A percentile compares a stretch with the other conserved stretches of the same genome.
Conservation (phyloP, 768 basidiomycete species). For the Rubroboletus satanas region DNA sequence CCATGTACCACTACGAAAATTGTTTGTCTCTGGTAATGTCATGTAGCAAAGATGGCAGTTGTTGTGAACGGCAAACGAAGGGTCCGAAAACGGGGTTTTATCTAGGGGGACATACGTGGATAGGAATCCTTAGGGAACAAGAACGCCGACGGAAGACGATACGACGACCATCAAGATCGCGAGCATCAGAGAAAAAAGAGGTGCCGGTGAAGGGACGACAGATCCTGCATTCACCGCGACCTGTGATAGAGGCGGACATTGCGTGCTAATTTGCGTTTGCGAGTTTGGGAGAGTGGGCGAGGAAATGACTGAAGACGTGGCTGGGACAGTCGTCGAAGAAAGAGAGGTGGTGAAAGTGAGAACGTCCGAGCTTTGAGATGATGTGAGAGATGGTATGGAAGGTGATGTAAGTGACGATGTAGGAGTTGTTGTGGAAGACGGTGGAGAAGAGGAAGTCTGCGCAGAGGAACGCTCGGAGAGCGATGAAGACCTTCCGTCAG, state of each 20-base stretch:
- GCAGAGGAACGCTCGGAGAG: background rate
- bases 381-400: background rate
- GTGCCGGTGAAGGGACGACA: background rate
- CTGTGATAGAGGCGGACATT: conserved; percentile 17
- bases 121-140: conserved; percentile 21
- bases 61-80: background rate
- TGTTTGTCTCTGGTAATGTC: conserved; percentile 2
- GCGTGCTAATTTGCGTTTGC: conserved; percentile 21
- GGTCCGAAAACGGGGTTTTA: background rate
- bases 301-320: background rate
- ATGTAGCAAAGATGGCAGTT: background rate
- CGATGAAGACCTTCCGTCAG: background rate
- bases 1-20: conserved; percentile 5
- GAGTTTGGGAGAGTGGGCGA: conserved; percentile 7
- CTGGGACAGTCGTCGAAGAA: background rate
- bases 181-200: conserved; percentile 18
- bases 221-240: conserved; percentile 6
- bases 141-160: conserved; percentile 24
- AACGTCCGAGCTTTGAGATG: background rate
- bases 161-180: conserved; percentile 25
- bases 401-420: background rate
- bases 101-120: background rate
- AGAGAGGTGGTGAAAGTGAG: background rate
- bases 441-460: background rate
- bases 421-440: background rate